Conservation (phyloP, 169 alveolate species). For the Eimeria acervulina region DNA sequence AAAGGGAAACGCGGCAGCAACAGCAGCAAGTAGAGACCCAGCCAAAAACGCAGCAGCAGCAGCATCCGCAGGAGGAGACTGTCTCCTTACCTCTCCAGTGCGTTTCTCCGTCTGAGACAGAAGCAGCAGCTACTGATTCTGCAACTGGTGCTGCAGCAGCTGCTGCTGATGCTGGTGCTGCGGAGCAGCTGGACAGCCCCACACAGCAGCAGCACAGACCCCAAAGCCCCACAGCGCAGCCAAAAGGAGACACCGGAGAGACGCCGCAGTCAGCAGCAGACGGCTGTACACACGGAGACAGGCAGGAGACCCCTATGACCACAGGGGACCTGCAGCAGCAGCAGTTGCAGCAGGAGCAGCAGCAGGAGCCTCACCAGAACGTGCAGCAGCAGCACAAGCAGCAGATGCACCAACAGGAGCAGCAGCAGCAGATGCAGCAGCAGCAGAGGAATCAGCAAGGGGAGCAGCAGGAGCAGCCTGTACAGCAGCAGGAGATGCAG, state of each 20-base stretch:
- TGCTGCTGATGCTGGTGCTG: no score
- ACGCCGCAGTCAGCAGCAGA: neutral
- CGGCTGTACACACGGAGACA: neutral
- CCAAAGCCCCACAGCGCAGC: neutral
- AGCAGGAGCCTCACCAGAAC: no score
- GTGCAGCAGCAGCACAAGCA: no score
- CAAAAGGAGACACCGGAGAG: neutral
- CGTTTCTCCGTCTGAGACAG: neutral
- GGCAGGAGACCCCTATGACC: neutral
- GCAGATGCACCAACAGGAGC: neutral
- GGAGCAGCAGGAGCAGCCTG: neutral
- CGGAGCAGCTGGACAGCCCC: neutral
- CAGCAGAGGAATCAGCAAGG: neutral
- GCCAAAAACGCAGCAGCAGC: constrained; percentile 28
- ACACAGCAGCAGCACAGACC: neutral
- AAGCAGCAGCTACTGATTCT: neutral
- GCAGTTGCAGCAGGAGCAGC: neutral
- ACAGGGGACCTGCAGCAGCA: neutral
- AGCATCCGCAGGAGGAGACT: neutral
- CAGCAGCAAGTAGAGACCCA: neutral
- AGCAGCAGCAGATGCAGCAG: neutral
- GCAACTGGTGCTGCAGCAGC: neutral
- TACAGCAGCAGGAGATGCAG: neutral
- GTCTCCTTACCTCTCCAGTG: neutral
- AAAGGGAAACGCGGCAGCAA: neutral